Conservation (phyloP, 805 yeast genomes). For the Tetrapisispora nanseiensis region DNA sequence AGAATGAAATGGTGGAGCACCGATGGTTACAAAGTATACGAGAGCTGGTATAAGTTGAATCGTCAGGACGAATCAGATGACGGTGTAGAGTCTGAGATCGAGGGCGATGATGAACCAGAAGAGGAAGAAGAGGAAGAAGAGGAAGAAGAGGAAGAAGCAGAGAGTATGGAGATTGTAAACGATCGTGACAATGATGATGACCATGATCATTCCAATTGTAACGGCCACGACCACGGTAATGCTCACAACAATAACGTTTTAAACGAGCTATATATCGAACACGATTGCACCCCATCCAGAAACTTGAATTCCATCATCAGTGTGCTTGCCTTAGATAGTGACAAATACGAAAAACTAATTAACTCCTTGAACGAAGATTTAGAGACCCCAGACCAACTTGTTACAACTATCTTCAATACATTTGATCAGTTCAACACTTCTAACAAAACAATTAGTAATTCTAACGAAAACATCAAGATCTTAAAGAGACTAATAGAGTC, state of each 20-base stretch:
- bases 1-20: constrained; percentile 21
- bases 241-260: not conserved
- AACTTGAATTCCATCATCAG: not conserved
- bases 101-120: constrained; percentile 7
- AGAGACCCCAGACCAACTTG: not conserved
- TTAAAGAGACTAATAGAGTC: not conserved
- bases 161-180: no score
- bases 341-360: not conserved
- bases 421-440: not conserved
- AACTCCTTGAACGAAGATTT: not conserved
- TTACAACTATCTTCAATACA: not conserved
- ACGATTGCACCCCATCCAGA: not conserved
- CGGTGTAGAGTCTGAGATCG: constrained; percentile 12
- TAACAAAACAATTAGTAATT: not conserved
- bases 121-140: constrained; percentile 7
- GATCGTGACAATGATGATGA: no score
- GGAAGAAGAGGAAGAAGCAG: constrained; percentile 6
- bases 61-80: constrained; percentile 9
- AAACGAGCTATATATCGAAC: constrained; percentile 18
- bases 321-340: not conserved
- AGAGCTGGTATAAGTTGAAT: constrained; percentile 10
- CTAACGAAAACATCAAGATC: not conserved
- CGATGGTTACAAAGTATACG: constrained; percentile 10
- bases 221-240: constrained; percentile 11
- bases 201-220: not conserved